phyloP scores from a whole-genome alignment of 176 grass and related monocot genomes.

The Dactylis glomerata region DNA sequence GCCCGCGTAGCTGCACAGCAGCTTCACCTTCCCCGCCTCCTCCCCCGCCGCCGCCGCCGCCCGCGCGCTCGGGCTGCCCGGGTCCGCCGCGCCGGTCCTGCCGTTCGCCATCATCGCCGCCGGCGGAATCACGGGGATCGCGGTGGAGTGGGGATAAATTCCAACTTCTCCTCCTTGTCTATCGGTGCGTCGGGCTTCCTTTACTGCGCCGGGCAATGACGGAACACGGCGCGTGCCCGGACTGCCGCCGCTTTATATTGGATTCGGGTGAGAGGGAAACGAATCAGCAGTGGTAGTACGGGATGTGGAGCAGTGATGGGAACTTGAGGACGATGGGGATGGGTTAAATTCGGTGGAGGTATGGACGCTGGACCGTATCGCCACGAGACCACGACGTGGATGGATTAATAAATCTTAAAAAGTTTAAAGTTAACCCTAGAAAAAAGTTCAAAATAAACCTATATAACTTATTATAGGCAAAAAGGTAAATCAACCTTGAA shows the following conservation, averaged over 20 bases:
- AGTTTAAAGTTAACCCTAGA: too few relatives aligned
- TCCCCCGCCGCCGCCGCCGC: constrained; percentile 8
- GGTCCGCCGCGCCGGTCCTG: constrained; percentile 11
- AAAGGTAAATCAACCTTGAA: too few relatives aligned
- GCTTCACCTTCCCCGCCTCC: constrained; percentile 53
- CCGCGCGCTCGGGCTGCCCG: constrained; percentile 38
- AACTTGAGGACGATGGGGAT: background rate
- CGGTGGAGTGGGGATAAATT: constrained; percentile 19
- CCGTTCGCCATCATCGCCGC: constrained; percentile 16
- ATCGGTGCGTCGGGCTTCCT: background rate
- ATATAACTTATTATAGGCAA: too few relatives aligned
- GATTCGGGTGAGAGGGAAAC: background rate
- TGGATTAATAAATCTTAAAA: too few relatives aligned
- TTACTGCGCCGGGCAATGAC: background rate
- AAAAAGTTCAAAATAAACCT: too few relatives aligned
- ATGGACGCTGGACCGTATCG: background rate
- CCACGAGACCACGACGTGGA: too few relatives aligned
- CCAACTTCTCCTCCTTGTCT: background rate
- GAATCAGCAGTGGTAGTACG: background rate
- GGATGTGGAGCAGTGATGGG: background rate
- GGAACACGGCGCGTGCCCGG: background rate
- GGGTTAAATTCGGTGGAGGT: background rate
- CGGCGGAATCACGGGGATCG: constrained; percentile 11
- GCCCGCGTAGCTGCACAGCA: constrained; percentile 85
- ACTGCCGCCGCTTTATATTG: background rate